Base-by-base conservation (phyloP, 352 stramenopile genomes). In the Phytophthora quininea region DNA sequence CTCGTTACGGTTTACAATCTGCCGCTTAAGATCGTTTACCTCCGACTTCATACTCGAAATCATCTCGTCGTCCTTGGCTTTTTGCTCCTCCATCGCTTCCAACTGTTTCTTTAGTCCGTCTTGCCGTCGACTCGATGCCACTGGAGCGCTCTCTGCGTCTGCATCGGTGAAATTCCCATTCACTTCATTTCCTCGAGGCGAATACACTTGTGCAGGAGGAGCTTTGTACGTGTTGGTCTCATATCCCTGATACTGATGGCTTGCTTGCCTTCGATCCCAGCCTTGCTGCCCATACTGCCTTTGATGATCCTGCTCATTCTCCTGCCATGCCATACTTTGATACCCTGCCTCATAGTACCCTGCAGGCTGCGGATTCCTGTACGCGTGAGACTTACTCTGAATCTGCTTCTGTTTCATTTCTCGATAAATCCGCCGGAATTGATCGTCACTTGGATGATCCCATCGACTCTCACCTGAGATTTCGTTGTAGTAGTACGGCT, bases 401-500 rank as follows among this genome's bases (percentile, higher is more conserved):
- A 71, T 58, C 45, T 60, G 51, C 9, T 77, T 73, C 38, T 79
- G 76, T 55, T 77, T 86, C 29, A 83, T 56, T 0, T 91, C 67
- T 9, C 64, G 55, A 19, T 80, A 86, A 24, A 90, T 59, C 40
- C 77, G 72, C 32, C 82, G 84, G 67, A 90, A 96, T 1, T 88
- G 62, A 15, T 92, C 79, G 54, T 96, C 88, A 45, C 72, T 77
- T 5, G 88, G 88, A 66, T 96, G 88, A 50, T 94, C 88, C 88
- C 88, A 96, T 37, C 85, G 74, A 61, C 88, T 96, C 53, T 94
- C 88, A 8, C 86, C 86, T 1, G 77, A 88, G 14, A 77, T 60
- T n/a, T 84, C 74, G 54, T 92, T 90, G 74, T 96, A 96, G 51
- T 94, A 96, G 45, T 94, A 94, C 52, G 84, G 84, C 38, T 77